Evolutionary conservation across 768 basidiomycete species (phyloP).

Genomic region (Cystofilobasidium capitatum): DNA sequence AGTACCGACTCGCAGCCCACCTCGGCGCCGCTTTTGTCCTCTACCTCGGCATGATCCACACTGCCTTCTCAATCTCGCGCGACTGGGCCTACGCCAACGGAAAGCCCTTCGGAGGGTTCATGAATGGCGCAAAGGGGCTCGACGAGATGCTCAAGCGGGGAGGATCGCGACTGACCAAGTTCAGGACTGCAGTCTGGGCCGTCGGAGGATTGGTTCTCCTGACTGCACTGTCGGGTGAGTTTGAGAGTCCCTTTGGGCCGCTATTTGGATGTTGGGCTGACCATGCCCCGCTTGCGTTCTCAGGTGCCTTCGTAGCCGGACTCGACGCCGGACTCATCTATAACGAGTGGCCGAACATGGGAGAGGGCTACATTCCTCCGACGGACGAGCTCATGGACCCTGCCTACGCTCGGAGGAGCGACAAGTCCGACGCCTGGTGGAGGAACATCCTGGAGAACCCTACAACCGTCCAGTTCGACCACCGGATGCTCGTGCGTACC

Average conservation of each 20-base stretch:
- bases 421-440: conserved; percentile 80
- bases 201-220: conserved; percentile 72
- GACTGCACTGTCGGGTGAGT: conserved; percentile 80
- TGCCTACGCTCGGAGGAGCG: conserved; percentile 54
- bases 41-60: conserved; percentile 85
- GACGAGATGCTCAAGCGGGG: neutral
- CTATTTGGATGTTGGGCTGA: neutral
- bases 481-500: conserved; percentile 68
- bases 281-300: neutral
- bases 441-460: conserved; percentile 95
- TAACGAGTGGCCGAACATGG: conserved; percentile 98
- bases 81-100: conserved; percentile 56
- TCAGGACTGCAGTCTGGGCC: conserved; percentile 52
- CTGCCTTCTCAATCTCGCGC: conserved; percentile 61
- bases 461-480: conserved; percentile 93
- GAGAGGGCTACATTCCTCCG: conserved; percentile 72
- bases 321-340: conserved; percentile 94
- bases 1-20: conserved; percentile 92
- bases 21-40: conserved; percentile 80
- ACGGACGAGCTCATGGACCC: conserved; percentile 67
- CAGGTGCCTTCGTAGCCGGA: conserved; percentile 96
- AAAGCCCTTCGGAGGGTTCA: neutral
- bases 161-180: conserved; percentile 43
- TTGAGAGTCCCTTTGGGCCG: neutral
- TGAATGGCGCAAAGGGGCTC: conserved; percentile 55